Conservation (phyloP, 2,329 filamentous ascomycete species). For the Cladorrhinum sp. region DNA sequence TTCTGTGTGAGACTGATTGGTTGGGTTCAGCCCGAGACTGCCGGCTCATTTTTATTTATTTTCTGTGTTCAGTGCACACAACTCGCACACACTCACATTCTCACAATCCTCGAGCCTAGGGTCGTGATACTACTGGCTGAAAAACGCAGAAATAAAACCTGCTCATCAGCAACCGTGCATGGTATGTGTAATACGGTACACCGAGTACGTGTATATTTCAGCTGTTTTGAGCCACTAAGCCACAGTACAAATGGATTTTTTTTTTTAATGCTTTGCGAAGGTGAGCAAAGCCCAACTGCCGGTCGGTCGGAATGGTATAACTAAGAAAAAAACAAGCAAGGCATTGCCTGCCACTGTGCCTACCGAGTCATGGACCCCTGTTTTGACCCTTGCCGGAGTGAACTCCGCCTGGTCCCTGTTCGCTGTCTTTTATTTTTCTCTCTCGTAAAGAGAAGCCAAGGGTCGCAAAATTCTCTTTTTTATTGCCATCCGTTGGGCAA, state of each 20-base stretch:
- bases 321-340: not conserved
- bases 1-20: not conserved
- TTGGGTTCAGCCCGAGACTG: slow-evolving; percentile 1
- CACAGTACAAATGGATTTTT: not conserved
- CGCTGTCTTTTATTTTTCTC: not conserved
- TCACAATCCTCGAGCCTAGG: too few relatives aligned
- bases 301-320: not conserved
- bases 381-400: not conserved
- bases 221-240: not conserved
- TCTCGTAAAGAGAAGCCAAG: not conserved
- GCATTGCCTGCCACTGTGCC: not conserved
- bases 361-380: slow-evolving; percentile 6
- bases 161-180: not conserved
- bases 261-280: not conserved
- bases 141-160: not conserved
- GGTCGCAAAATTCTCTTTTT: not conserved
- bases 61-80: not conserved
- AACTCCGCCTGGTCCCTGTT: slow-evolving; percentile 2
- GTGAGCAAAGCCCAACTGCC: not conserved
- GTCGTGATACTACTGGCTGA: slow-evolving; percentile 3
- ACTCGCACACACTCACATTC: too few relatives aligned
- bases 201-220: not conserved
- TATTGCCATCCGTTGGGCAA: not conserved
- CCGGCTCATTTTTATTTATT: not conserved
- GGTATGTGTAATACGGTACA: not conserved